Conservation (phyloP, 768 basidiomycete species). For the Mycena floridula region DNA sequence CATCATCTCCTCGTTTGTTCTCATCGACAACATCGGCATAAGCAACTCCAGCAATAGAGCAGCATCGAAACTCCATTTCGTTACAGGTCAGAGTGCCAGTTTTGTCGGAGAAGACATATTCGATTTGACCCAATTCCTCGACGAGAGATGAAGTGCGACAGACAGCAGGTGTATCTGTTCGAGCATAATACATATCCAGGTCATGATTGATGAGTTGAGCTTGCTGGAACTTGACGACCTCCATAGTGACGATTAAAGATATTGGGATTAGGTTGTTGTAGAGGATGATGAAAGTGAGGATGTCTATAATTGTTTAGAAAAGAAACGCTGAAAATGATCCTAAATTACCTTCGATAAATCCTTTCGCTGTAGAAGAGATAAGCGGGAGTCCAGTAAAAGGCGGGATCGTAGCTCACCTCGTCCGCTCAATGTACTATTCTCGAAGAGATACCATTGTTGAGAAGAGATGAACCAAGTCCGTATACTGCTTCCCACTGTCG, state of each 20-base stretch:
- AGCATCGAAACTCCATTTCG: slow-evolving; percentile 96
- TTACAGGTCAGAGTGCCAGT: slow-evolving; percentile 96
- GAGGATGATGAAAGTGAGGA: slow-evolving; percentile 95
- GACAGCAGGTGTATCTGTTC: slow-evolving; percentile 92
- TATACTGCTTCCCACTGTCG: slow-evolving; percentile 89
- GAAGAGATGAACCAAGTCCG: slow-evolving; percentile 84
- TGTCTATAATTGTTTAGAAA: slow-evolving; percentile 47
- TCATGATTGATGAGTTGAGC: slow-evolving; percentile 96
- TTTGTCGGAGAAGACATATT: slow-evolving; percentile 88
- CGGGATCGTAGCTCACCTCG: slow-evolving; percentile 43
- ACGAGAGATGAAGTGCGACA: slow-evolving; percentile 98
- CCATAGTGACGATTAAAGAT: slow-evolving; percentile 98
- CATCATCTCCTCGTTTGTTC: slow-evolving; percentile 59
- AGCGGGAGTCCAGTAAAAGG: slow-evolving; percentile 5
- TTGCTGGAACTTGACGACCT: slow-evolving; percentile 98
- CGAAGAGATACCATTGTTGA: slow-evolving; percentile 87
- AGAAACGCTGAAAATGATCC: neutral
- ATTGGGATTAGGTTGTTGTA: slow-evolving; percentile 99
- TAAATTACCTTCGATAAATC: slow-evolving; percentile 74
- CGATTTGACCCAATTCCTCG: slow-evolving; percentile 97
- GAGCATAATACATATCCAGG: slow-evolving; percentile 96
- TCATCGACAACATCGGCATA: slow-evolving; percentile 94
- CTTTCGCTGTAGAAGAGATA: slow-evolving; percentile 42
- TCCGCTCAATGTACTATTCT: slow-evolving; percentile 50
- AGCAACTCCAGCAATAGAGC: slow-evolving; percentile 79